Evolutionary conservation across 2,329 filamentous ascomycete species (phyloP), one percentile per base, ranked within the genome.

Genomic region (Neoarthrinium moseri): DNA sequence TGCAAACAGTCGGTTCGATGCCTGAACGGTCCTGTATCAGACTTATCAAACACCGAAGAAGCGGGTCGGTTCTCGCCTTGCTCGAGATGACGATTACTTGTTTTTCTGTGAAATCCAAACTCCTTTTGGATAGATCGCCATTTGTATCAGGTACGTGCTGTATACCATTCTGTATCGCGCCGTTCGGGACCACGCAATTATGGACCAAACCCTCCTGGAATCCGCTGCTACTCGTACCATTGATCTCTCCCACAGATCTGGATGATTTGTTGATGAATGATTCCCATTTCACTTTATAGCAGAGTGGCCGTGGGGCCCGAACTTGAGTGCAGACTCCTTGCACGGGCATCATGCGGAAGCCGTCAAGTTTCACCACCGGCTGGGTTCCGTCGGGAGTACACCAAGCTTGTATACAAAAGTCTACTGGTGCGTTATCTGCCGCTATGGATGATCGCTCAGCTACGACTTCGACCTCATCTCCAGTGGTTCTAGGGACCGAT

Each of bases 291-390:
- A 55, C 23, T 23, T 54, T 56, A 30, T 52, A 57, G 42, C 54
- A 57, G 5, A 57, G 41, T n/a, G n/a, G 12, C 55, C 36, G 69
- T 62, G 3, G 64, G 71, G 48, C 60, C 65, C 10, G 59, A 46
- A 34, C 2, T 26, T 20, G 11, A 37, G 37, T 2, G 26, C 20
- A 2, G 23, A 33, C 3, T 36, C 30, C 3, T 18, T 48, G 50
- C 7, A 60, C 26, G 4, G 53, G 43, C 20, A 50, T 55, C 47
- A 55, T 51, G 40, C 51, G 46, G 8, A 61, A 18, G 1, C 56
- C 57, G 3, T 48, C 42, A 5, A 62, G 49, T 10, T 46, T 55
- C n/a, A 62, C 47, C 2, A 47, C 37, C 1, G 55, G 47, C 6
- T 33, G 21, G 3, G 32, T 41, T 4, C 42, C 43, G 2, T 22